phyloP scores from a whole-genome alignment of 768 basidiomycete genomes.

The Melanogaster broomeanus region DNA sequence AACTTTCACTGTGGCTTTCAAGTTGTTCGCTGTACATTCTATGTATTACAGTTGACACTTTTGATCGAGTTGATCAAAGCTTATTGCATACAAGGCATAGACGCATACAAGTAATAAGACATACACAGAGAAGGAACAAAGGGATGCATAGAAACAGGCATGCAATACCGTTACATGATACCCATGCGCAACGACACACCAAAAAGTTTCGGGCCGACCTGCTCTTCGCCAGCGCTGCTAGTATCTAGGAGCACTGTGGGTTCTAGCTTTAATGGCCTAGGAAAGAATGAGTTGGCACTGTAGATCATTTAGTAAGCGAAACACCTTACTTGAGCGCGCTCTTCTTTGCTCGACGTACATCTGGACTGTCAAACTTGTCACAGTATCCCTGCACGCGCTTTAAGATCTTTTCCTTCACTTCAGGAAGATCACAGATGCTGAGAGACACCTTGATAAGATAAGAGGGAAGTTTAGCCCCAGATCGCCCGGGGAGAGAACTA shows the following conservation, averaged over 20 bases:
- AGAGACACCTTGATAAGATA: conserved; percentile 25
- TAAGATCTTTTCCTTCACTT: conserved; percentile 30
- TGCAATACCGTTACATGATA: conserved; percentile 18
- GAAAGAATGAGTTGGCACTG: conserved; percentile 5
- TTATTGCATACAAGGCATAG: conserved; percentile 5
- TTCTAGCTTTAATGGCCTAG: conserved; percentile 26
- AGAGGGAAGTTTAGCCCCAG: neutral
- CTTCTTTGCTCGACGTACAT: conserved; percentile 20
- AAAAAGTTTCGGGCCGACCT: conserved; percentile 6
- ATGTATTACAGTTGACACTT: too few relatives aligned
- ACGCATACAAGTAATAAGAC: conserved; percentile 1
- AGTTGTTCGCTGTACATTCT: too few relatives aligned
- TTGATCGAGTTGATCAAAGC: neutral
- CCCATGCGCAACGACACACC: conserved; percentile 16
- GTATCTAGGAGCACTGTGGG: conserved; percentile 28
- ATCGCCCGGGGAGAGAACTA: neutral
- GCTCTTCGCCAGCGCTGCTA: neutral
- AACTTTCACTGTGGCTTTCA: neutral
- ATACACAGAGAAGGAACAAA: neutral
- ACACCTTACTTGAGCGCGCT: conserved; percentile 23
- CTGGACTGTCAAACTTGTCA: conserved; percentile 13
- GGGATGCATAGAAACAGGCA: neutral
- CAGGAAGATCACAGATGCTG: conserved; percentile 34
- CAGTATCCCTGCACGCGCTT: conserved; percentile 27
- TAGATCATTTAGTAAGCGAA: neutral